Base-by-base conservation (phyloP, 768 basidiomycete genomes). In the Lactarius trivialis region DNA sequence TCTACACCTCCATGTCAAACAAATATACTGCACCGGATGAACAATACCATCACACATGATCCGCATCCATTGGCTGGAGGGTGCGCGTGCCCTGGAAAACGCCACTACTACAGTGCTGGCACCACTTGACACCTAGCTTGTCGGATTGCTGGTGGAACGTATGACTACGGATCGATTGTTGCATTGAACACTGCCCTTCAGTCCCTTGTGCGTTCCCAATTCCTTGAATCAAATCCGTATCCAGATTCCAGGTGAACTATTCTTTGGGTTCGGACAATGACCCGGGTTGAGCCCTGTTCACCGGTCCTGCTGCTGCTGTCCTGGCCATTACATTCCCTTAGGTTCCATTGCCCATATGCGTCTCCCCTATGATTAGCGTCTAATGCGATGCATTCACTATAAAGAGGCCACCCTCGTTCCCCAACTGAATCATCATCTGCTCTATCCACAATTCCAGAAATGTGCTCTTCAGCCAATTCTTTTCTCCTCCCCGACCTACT, bases 401-500 rank as follows among this genome's bases (percentile, higher is more conserved):
- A 64, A 64, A 63, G 39, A 28, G 24, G 7, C 26, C 24, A 7
- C 30, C n/a, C 7, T 33, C 2, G 26, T 21, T 2, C 28, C 19
- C 14, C 24, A 51, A 36, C 32, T 3, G 43, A 50, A 26, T 19
- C 49, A 60, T 60, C 54, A 19, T 21, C 39, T 36, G 7, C 45
- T 30, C 26, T 24, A 17, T 17, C 36, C 9, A 15, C 49, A 4
- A 11, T 39, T 34, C 8, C 32, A 17, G 48, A 21, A 51, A 58
- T 57, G 56, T 30, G 45, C 14, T 6, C 51, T 64, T 30, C 57
- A 41, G 12, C 76, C 78, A 55, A 50, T 15, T 55, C 63, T 60
- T 82, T 85, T 70, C 68, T 73, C 60, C 80, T 88, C 67, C 85
- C 85, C 12, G 81, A 86, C 70, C 78, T 87, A 56, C 73, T 82